Conservation (phyloP, 257 asterid species). For the Solanum arcanum region DNA sequence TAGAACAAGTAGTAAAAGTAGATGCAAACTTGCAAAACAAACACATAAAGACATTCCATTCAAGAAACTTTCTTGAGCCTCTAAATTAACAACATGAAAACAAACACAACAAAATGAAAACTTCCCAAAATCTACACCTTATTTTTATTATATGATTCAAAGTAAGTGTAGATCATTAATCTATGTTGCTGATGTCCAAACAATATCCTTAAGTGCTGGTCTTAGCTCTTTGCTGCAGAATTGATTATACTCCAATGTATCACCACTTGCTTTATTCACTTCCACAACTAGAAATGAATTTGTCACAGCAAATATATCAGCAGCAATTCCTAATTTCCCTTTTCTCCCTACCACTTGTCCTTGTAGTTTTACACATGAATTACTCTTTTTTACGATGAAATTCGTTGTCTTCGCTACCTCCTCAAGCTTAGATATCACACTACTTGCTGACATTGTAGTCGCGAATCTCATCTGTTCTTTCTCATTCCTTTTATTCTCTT, state of each 20-base stretch:
- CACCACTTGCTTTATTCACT: conserved; percentile 44
- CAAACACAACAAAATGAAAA: not conserved
- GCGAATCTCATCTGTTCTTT: conserved; percentile 35
- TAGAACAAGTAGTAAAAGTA: not conserved
- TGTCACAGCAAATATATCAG: conserved; percentile 30
- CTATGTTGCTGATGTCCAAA: conserved; percentile 27
- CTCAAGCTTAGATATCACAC: conserved; percentile 34
- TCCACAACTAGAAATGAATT: conserved; percentile 37
- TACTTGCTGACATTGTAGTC: conserved; percentile 28
- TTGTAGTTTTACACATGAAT: conserved; percentile 31
- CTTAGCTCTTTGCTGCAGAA: conserved; percentile 42
- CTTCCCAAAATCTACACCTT: not conserved
- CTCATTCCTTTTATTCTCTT: conserved; percentile 29
- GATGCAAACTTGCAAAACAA: not conserved
- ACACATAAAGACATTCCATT: not conserved
- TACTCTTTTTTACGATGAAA: conserved; percentile 31
- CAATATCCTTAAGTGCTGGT: conserved; percentile 42
- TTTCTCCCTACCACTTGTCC: conserved; percentile 33
- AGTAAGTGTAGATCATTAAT: conserved; percentile 6
- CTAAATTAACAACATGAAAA: not conserved
- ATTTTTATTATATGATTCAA: not conserved
- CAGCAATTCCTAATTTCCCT: conserved; percentile 45
- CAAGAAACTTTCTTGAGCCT: not conserved
- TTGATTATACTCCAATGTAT: conserved; percentile 38
- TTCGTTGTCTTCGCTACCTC: conserved; percentile 33